These are phyloP conservation scores for Fusarium sacchari DNA, from an alignment of 2,329 filamentous ascomycete species.

Conservation along the genomic window DNA sequence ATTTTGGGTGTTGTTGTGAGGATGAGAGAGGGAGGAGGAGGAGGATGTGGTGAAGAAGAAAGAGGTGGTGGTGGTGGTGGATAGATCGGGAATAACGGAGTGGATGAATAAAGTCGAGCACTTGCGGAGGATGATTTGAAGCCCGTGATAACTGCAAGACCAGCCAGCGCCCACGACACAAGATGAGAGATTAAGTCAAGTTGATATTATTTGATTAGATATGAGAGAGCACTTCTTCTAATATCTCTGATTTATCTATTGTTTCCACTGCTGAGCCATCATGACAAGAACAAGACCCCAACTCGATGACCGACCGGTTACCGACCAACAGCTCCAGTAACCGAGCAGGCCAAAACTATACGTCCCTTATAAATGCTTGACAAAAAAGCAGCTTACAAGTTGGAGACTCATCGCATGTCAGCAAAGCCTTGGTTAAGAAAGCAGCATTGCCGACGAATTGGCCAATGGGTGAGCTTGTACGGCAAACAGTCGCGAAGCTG, in stretches of 20 bases:
- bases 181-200: not conserved
- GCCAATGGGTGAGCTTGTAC: constrained; percentile 41
- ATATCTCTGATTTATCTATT: not conserved
- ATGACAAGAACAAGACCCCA: not conserved
- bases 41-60: not conserved
- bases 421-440: constrained; percentile 42
- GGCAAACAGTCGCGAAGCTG: constrained; percentile 7
- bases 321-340: constrained; percentile 25
- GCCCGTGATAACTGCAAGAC: constrained; percentile 11
- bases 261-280: not conserved
- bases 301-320: constrained; percentile 37
- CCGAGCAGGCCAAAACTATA: not conserved
- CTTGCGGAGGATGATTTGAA: not conserved
- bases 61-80: not conserved
- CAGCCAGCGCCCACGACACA: not conserved
- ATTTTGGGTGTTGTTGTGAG: constrained; percentile 30
- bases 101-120: constrained; percentile 34
- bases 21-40: not conserved
- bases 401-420: constrained; percentile 7
- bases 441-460: constrained; percentile 46
- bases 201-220: fast-evolving
- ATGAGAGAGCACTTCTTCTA: not conserved
- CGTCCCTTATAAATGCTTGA: constrained; percentile 3
- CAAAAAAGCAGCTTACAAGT: constrained; percentile 1
- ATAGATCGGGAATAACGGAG: constrained; percentile 20